A percentile compares a stretch with the other conserved stretches of the same genome.
phyloP scores from a whole-genome alignment of 202 grass and related monocot genomes.

The Schoenoplectus tabernaemontani region DNA sequence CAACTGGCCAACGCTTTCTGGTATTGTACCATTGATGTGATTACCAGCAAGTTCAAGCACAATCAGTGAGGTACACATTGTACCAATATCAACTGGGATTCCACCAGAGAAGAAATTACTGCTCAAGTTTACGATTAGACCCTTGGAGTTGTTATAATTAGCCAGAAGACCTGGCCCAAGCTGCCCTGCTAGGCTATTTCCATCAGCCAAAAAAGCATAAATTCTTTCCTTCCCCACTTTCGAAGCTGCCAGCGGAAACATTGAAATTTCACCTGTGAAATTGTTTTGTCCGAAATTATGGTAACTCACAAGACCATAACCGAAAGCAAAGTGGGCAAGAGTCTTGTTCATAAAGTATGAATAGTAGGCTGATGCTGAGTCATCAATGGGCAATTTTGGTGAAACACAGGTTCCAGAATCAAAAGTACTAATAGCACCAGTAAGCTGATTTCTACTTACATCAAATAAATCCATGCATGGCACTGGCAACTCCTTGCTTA shows the following conservation, averaged over 20 bases:
- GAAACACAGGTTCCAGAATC: slow-evolving; percentile 39
- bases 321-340: slow-evolving; percentile 31
- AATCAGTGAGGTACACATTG: slow-evolving; percentile 48
- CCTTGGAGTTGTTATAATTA: slow-evolving; percentile 65
- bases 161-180: slow-evolving; percentile 40
- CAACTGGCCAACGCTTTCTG: slow-evolving; percentile 61
- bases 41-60: slow-evolving; percentile 68
- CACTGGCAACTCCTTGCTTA: slow-evolving; percentile 47
- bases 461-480: slow-evolving; percentile 92
- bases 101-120: slow-evolving; percentile 58
- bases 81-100: slow-evolving; percentile 59
- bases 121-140: slow-evolving; percentile 56
- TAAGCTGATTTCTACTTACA: slow-evolving; percentile 70
- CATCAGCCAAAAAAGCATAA: slow-evolving; percentile 79
- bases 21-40: slow-evolving; percentile 61
- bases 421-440: slow-evolving; percentile 50
- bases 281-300: slow-evolving; percentile 92
- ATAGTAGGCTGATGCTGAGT: slow-evolving; percentile 53
- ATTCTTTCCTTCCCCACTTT: slow-evolving; percentile 53
- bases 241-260: slow-evolving; percentile 44
- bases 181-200: slow-evolving; percentile 50
- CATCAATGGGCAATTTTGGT: slow-evolving; percentile 32
- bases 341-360: slow-evolving; percentile 46
- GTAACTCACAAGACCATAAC: slow-evolving; percentile 41
- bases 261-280: slow-evolving; percentile 55